Conservation (phyloP, 371 early-diverging fungal genomes). For the Mortierella sp. region DNA sequence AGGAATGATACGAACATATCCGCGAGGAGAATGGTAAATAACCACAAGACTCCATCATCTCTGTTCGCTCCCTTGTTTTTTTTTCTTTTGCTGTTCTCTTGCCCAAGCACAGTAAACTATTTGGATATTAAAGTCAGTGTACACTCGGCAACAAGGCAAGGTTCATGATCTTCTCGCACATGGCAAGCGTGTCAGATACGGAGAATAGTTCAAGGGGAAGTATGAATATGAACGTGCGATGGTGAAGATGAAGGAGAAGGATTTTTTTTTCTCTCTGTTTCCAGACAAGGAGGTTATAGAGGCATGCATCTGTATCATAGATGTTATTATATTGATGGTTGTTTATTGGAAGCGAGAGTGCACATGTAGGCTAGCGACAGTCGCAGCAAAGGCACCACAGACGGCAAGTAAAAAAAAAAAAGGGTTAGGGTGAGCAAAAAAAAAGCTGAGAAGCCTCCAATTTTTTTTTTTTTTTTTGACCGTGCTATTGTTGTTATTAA, state of each 20-base stretch:
- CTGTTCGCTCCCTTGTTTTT: background rate
- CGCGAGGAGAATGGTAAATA: background rate
- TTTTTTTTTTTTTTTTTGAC: background rate
- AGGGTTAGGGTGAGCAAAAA: background rate
- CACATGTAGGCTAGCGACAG: background rate
- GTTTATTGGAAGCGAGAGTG: slow-evolving; percentile 3
- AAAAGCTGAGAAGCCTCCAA: background rate
- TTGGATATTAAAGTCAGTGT: background rate
- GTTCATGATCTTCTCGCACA: slow-evolving; percentile 1
- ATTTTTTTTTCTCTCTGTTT: background rate
- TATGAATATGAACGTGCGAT: background rate
- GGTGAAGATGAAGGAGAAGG: slow-evolving; percentile 7
- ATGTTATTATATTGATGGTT: background rate
- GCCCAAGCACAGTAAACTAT: no score
- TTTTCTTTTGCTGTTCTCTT: no score
- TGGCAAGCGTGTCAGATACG: background rate
- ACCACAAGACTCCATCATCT: background rate
- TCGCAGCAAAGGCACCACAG: background rate
- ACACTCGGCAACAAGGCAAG: slow-evolving; percentile 1
- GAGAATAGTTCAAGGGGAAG: slow-evolving; percentile 4
- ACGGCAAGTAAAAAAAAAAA: background rate
- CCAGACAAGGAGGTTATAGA: slow-evolving; percentile 1
- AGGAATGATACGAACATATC: background rate
- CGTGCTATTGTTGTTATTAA: background rate
- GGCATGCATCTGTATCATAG: background rate